phyloP scores from a whole-genome alignment of 2,329 filamentous ascomycete genomes.

The Phaeoacremonium minimum region DNA sequence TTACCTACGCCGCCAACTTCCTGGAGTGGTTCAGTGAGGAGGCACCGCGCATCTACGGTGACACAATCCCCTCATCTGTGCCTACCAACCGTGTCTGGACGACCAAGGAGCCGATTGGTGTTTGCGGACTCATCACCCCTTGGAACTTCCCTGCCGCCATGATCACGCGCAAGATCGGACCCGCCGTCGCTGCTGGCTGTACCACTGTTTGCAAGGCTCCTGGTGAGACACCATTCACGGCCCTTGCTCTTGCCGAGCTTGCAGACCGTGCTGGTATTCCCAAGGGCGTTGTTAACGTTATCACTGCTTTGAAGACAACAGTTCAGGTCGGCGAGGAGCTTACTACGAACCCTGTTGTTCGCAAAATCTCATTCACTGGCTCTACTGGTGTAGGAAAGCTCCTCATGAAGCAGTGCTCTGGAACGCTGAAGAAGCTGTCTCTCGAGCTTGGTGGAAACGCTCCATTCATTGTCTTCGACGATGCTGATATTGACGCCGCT shows the following conservation, averaged over 20 bases:
- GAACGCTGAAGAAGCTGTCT: conserved; percentile 74
- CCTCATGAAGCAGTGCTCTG: conserved; percentile 84
- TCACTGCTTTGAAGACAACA: conserved; percentile 78
- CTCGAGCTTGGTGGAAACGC: conserved; percentile 90
- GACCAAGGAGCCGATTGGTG: conserved; percentile 78
- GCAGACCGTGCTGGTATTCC: conserved; percentile 84
- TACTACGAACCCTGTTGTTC: conserved; percentile 71
- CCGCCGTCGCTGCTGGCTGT: conserved; percentile 88
- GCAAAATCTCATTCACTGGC: conserved; percentile 93
- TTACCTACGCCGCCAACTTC: conserved; percentile 69
- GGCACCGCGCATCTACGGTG: conserved; percentile 69
- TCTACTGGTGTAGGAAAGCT: conserved; percentile 65
- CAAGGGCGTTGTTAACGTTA: conserved; percentile 83
- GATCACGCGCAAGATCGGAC: conserved; percentile 67
- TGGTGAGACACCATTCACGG: conserved; percentile 87
- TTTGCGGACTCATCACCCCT: conserved; percentile 78
- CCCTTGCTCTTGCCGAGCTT: conserved; percentile 82
- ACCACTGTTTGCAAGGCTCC: conserved; percentile 91
- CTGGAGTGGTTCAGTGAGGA: conserved; percentile 81
- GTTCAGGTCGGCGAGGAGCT: conserved; percentile 71
- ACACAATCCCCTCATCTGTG: conserved; percentile 66
- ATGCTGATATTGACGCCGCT: conserved; percentile 82
- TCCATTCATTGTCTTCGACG: conserved; percentile 92
- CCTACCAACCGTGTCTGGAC: conserved; percentile 73
- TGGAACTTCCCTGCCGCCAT: conserved; percentile 86